These are phyloP conservation scores for Inga oerstediana DNA, from an alignment of 306 rosid species.

Conservation along the genomic window DNA sequence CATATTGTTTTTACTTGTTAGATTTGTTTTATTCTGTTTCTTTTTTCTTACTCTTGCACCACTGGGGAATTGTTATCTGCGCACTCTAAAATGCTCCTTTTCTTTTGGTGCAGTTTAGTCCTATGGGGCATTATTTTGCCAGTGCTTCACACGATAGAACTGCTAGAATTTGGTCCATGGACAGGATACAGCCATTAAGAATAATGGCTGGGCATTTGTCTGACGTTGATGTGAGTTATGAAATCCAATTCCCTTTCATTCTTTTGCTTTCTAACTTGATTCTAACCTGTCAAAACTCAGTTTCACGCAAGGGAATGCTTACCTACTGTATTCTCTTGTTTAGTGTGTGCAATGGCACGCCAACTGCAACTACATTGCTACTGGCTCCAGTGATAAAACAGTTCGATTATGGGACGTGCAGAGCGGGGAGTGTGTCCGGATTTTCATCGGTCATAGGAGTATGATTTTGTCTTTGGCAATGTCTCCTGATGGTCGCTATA, in stretches of 20 bases:
- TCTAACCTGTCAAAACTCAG: background rate
- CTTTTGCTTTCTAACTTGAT: slow-evolving; percentile 6
- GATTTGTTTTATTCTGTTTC: background rate
- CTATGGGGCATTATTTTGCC: slow-evolving; percentile 94
- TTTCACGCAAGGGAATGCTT: background rate
- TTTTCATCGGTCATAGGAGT: slow-evolving; percentile 95
- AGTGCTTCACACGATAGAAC: slow-evolving; percentile 97
- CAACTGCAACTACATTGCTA: slow-evolving; percentile 98
- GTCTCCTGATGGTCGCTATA: slow-evolving; percentile 95
- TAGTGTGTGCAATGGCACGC: slow-evolving; percentile 98
- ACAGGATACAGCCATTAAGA: slow-evolving; percentile 59
- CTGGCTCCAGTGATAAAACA: slow-evolving; percentile 97
- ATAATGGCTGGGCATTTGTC: slow-evolving; percentile 76
- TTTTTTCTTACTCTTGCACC: background rate
- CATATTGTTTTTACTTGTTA: background rate
- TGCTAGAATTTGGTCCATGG: slow-evolving; percentile 96
- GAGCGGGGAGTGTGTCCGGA: slow-evolving; percentile 93
- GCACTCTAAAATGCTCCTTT: background rate
- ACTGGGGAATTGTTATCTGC: background rate
- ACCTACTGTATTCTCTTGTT: slow-evolving; percentile 23
- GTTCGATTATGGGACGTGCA: slow-evolving; percentile 97
- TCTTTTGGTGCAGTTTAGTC: slow-evolving; percentile 81
- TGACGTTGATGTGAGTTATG: slow-evolving; percentile 89
- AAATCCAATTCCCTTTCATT: slow-evolving; percentile 9
- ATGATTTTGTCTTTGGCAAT: slow-evolving; percentile 86